Evolutionary conservation across 2,329 filamentous ascomycete species (phyloP).

Genomic region (Sphaerostilbella broomeana): DNA sequence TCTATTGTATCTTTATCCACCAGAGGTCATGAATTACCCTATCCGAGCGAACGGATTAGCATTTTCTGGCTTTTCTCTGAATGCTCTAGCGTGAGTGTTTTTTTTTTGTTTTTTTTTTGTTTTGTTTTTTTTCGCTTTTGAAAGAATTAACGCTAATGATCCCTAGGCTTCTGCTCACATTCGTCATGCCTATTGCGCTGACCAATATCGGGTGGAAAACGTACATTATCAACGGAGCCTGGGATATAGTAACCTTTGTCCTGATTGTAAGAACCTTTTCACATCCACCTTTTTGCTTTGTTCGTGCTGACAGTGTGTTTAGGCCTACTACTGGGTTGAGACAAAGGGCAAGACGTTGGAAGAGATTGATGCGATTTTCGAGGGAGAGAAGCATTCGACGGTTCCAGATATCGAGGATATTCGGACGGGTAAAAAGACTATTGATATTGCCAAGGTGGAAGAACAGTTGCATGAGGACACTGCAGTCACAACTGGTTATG

Average conservation of each 20-base stretch:
- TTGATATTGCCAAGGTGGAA: conserved; percentile 12
- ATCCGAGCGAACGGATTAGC: conserved; percentile 34
- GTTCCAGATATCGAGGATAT: conserved; percentile 18
- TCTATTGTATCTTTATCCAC: conserved; percentile 37
- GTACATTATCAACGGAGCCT: conserved; percentile 20
- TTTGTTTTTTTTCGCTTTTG: conserved; percentile 38
- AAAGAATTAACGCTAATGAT: no score
- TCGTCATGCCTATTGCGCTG: conserved; percentile 26
- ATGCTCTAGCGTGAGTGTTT: conserved; percentile 12
- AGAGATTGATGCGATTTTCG: conserved; percentile 32
- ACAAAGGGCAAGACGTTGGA: conserved; percentile 40
- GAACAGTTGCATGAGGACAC: conserved; percentile 11
- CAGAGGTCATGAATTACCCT: conserved; percentile 33
- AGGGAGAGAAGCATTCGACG: conserved; percentile 15
- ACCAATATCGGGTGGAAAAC: conserved; percentile 16
- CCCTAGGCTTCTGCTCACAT: conserved; percentile 29
- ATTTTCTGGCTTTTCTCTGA: conserved; percentile 19
- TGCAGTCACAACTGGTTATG: no score
- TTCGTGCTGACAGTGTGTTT: not conserved
- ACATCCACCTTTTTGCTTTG: not conserved
- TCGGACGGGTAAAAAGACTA: conserved; percentile 7
- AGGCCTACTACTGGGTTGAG: conserved; percentile 26
- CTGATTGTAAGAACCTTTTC: conserved; percentile 10
- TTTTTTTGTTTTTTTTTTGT: conserved; percentile 16
- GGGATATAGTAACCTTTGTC: conserved; percentile 19